These are phyloP conservation scores for Vitis vinifera DNA, from an alignment of 164 flowering plant genomes.

Conservation along the genomic window DNA sequence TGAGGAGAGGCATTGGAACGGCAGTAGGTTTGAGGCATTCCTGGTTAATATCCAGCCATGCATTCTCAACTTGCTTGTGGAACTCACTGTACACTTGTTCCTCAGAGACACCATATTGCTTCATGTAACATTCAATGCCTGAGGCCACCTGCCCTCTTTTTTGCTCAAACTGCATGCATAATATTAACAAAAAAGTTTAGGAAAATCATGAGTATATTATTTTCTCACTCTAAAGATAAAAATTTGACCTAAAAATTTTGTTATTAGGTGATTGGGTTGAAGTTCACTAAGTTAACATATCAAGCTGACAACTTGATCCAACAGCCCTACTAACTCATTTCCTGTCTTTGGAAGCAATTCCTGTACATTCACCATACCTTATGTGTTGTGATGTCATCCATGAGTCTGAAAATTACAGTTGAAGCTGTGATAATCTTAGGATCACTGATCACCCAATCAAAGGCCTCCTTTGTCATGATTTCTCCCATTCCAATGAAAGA, in stretches of 20 bases:
- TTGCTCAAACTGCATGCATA: not conserved
- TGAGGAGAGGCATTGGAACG: not conserved
- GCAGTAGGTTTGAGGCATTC: too few species aligned
- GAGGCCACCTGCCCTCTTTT: not conserved
- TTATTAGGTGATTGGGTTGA: too few species aligned
- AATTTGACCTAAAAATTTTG: too few species aligned
- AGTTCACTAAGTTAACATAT: too few species aligned
- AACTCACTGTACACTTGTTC: not conserved
- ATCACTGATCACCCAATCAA: not conserved
- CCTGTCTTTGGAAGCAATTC: not conserved
- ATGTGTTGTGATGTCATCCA: not conserved
- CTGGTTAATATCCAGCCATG: too few species aligned
- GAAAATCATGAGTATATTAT: too few species aligned
- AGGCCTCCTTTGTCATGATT: too few species aligned
- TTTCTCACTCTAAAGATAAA: too few species aligned
- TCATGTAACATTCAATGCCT: not conserved
- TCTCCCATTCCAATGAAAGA: too few species aligned
- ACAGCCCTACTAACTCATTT: too few species aligned
- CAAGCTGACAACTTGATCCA: too few species aligned
- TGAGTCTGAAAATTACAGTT: not conserved
- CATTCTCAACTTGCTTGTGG: not conserved
- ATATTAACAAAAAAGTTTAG: not conserved
- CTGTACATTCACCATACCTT: not conserved
- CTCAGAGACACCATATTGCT: not conserved
- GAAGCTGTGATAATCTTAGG: not conserved